Percentiles rank a stretch among this genome's conserved stretches.
Conservation (phyloP, 1,284 basidiomycete species). For the Puccinia sorghi region DNA sequence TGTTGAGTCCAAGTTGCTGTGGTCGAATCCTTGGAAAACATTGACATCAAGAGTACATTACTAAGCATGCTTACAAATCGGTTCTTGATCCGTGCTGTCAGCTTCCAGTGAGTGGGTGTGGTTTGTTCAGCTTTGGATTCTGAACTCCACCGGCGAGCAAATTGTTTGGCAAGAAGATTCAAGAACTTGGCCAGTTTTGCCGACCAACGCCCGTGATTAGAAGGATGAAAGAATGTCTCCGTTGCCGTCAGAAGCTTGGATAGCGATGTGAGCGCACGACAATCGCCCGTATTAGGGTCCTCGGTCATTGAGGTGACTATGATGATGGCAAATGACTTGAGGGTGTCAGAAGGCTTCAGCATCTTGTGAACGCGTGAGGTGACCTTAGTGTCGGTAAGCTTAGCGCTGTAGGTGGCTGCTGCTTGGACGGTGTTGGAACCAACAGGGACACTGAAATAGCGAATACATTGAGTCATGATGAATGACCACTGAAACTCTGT, state of each 20-base stretch:
- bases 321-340: conserved; percentile 76
- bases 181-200: conserved; percentile 67
- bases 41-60: conserved; percentile 84
- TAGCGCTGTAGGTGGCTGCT: conserved; percentile 62
- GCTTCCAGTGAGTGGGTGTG: conserved; percentile 72
- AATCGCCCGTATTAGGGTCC: conserved; percentile 66
- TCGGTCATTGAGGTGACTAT: conserved; percentile 88
- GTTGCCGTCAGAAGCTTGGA: conserved; percentile 86
- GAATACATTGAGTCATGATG: conserved; percentile 80
- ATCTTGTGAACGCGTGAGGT: conserved; percentile 71
- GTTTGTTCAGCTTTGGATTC: conserved; percentile 78
- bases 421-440: conserved; percentile 62
- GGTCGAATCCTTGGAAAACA: conserved; percentile 78
- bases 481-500: conserved; percentile 80
- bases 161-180: conserved; percentile 78
- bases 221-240: conserved; percentile 87
- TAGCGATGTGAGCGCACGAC: conserved; percentile 75
- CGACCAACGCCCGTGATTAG: conserved; percentile 61
- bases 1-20: conserved; percentile 70
- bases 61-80: conserved; percentile 79
- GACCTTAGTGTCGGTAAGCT: conserved; percentile 63
- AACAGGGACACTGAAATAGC: conserved; percentile 68
- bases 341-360: conserved; percentile 72
- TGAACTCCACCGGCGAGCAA: conserved; percentile 76
- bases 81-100: conserved; percentile 79